Percentiles rank a stretch among this genome's conserved stretches.
Evolutionary conservation across 2,329 filamentous ascomycete genomes (phyloP).

Genomic region (Claviceps capensis): DNA sequence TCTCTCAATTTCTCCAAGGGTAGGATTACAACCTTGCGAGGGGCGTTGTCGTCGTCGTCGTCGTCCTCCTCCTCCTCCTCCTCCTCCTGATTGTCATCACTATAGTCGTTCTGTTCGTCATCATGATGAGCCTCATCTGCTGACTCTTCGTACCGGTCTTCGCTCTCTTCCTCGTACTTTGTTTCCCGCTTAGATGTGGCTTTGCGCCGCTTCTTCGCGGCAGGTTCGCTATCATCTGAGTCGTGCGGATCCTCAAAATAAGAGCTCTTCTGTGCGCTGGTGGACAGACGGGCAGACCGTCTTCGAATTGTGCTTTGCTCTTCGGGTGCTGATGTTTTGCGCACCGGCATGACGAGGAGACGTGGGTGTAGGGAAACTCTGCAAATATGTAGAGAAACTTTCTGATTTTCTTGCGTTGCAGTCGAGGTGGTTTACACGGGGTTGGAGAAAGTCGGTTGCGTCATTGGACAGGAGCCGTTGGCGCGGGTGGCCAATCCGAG

Average conservation of each 20-base stretch:
- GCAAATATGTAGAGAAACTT: background rate
- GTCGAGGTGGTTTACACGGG: no score
- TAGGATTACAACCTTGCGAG: constrained; percentile 21
- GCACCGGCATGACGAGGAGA: constrained; percentile 1
- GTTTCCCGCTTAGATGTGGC: constrained; percentile 12
- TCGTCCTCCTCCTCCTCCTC: constrained; percentile 14
- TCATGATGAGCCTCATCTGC: constrained; percentile 14
- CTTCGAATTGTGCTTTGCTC: constrained; percentile 17
- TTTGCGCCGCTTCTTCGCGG: constrained; percentile 16
- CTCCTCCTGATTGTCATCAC: constrained; percentile 6
- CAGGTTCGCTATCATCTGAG: constrained; percentile 8
- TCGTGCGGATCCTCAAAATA: constrained; percentile 30
- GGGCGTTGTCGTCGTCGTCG: constrained; percentile 23
- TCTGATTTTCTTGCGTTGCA: no score
- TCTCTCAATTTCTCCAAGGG: constrained; percentile 23
- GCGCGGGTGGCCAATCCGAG: background rate
- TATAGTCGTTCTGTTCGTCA: constrained; percentile 11
- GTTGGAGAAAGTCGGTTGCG: constrained; percentile 1
- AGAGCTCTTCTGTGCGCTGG: constrained; percentile 32
- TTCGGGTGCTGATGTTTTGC: background rate
- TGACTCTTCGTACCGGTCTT: constrained; percentile 13
- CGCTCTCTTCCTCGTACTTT: constrained; percentile 4
- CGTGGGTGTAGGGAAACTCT: background rate
- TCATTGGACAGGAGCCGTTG: background rate
- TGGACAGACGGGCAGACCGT: constrained; percentile 33